Evolutionary conservation across 192 early-diverging fungal genomes (phyloP).

Genomic region (Coemansia asiatica): DNA sequence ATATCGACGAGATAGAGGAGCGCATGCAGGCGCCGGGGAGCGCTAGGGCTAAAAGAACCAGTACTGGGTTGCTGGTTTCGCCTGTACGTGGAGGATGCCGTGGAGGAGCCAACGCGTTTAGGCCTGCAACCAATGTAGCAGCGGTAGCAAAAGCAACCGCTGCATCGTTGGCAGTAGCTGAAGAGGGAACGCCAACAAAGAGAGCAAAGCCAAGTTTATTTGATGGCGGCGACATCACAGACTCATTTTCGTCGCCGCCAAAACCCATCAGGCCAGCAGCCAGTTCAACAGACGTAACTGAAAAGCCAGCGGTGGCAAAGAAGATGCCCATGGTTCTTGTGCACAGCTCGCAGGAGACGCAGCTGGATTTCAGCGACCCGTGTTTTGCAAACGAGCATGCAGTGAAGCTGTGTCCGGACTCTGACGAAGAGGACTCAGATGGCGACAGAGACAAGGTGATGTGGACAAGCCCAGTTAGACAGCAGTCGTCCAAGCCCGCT

Average conservation of each 20-base stretch:
- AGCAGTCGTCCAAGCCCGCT: slow-evolving; percentile 9
- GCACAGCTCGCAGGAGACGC: slow-evolving; percentile 47
- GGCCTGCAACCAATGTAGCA: no score
- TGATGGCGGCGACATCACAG: neutral
- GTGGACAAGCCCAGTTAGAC: slow-evolving; percentile 19
- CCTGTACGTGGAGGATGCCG: no score
- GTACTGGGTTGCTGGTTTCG: neutral
- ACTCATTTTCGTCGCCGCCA: no score
- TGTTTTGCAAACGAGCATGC: slow-evolving; percentile 12
- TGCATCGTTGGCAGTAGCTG: neutral
- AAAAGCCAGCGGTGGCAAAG: neutral
- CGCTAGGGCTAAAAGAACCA: neutral
- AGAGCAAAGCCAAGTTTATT: neutral
- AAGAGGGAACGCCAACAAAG: neutral
- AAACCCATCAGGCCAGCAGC: no score
- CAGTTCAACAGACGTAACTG: no score
- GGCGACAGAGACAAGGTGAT: slow-evolving; percentile 1
- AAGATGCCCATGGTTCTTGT: neutral
- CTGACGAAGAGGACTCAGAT: slow-evolving; percentile 22
- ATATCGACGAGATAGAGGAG: slow-evolving; percentile 35
- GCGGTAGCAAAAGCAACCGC: neutral
- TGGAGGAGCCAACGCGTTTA: no score
- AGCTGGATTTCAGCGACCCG: slow-evolving; percentile 41
- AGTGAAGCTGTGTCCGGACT: slow-evolving; percentile 29
- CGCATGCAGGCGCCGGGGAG: slow-evolving; percentile 20